Percentiles rank a stretch among this genome's conserved stretches.
phyloP scores from a whole-genome alignment of 2,329 filamentous ascomycete genomes.

The Colletotrichum gigasporum region DNA sequence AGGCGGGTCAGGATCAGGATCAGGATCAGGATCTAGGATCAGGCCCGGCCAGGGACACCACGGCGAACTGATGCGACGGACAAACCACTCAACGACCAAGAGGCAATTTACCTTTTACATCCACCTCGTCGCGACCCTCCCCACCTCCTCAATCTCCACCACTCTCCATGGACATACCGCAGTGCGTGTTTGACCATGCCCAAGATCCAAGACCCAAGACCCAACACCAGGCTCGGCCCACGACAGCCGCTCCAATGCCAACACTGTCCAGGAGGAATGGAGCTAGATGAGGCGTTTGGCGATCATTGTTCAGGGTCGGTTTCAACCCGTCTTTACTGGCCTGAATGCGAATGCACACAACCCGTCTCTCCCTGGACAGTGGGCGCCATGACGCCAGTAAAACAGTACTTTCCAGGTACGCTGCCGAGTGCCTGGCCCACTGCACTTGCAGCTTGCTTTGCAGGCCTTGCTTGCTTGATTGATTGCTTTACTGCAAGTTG shows the following conservation, averaged over 20 bases:
- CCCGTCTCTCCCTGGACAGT: background rate
- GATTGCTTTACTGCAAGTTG: background rate
- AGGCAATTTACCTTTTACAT: background rate
- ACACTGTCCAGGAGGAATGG: background rate
- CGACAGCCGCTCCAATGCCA: background rate
- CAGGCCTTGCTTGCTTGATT: background rate
- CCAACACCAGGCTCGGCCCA: background rate
- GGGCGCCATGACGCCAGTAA: background rate
- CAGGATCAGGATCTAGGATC: too few relatives aligned
- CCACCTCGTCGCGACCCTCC: background rate
- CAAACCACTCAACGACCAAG: background rate
- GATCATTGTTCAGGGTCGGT: slow-evolving; percentile 13
- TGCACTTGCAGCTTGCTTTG: background rate
- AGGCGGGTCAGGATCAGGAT: too few relatives aligned
- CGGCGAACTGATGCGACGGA: background rate
- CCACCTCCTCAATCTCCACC: slow-evolving; percentile 9
- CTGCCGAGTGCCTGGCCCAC: background rate
- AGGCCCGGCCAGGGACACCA: background rate
- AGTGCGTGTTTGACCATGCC: background rate
- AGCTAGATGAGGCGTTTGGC: slow-evolving; percentile 1
- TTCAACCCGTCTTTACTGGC: background rate
- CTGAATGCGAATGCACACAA: background rate
- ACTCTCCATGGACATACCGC: background rate
- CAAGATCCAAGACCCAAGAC: background rate
- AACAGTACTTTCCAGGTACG: background rate